Base-by-base conservation (phyloP, 2,329 filamentous ascomycete genomes). In the Fusarium marasasianum region DNA sequence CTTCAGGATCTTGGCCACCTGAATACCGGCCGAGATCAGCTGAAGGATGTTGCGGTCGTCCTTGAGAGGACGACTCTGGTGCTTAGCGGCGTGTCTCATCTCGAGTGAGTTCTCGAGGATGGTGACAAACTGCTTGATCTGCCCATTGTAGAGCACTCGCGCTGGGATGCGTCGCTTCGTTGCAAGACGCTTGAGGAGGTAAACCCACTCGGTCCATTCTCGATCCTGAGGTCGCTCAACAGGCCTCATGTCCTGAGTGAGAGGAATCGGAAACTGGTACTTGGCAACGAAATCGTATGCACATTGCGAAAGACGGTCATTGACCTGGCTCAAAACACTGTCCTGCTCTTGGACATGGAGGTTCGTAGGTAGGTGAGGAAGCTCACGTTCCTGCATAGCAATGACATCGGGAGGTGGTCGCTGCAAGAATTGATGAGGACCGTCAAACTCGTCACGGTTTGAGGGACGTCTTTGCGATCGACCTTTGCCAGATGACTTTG, bases 181-280 rank as follows among this genome's bases (percentile, higher is more conserved):
- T 38, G 94, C 94, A 66, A 97, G 88, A 56, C 94, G 89, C 84
- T 96, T 96, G 76, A 97, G 87, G 66, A 97, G 88, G 82, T 95
- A 94, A 63, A 96, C 94, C 94, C 94, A 97, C 84, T 97, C 94
- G 51, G 93, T 96, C 94, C 94, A 97, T 82, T 96, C 94, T 71
- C 93, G 89, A 83, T 95, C 93, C 78, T 91, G 91, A 38, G 93
- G 91, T 51, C 91, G 86, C 80, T 93, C 91, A 60, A 95, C 88
- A 4, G 92, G 92, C 76, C 93, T 89, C 89, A 95, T 95, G 81
- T 96, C 93, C 81, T 93, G 90, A 65, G 94, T 93, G 78, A 96
- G 84, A 17, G 94, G 94, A 76, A 97, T 95, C 18, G 94, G 94
- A 80, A 97, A 97, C 83, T 96, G 94, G 81, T 96, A 96, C 83